A percentile compares a stretch with the other conserved stretches of the same genome.
Conservation (phyloP, 1,284 basidiomycete species). For the Puccinia polysora region DNA sequence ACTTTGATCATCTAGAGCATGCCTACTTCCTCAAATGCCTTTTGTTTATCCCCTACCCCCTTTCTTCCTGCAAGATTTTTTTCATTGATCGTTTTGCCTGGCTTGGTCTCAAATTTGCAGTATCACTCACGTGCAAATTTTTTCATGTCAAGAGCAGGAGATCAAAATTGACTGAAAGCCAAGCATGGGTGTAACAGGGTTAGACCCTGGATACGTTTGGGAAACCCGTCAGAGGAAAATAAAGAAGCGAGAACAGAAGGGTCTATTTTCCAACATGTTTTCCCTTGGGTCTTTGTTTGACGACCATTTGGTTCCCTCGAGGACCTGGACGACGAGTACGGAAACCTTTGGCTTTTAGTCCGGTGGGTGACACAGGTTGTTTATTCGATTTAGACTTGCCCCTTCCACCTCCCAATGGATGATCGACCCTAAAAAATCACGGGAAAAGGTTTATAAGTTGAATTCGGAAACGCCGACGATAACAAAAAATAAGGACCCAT, state of each 20-base stretch:
- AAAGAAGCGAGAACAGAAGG: neutral
- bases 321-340: slow-evolving; percentile 84
- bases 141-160: too few relatives aligned
- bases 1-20: too few relatives aligned
- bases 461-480: neutral
- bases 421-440: slow-evolving; percentile 58
- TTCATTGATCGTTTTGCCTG: too few relatives aligned
- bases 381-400: slow-evolving; percentile 96
- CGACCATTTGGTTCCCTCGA: slow-evolving; percentile 57
- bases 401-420: slow-evolving; percentile 96
- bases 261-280: slow-evolving; percentile 46
- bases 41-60: too few relatives aligned
- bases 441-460: neutral
- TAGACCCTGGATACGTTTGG: too few relatives aligned
- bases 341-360: slow-evolving; percentile 84
- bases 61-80: too few relatives aligned
- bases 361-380: slow-evolving; percentile 82
- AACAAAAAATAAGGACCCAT: too few relatives aligned
- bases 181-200: too few relatives aligned
- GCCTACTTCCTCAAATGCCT: too few relatives aligned
- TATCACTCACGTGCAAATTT: too few relatives aligned
- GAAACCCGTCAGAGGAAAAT: neutral
- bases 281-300: slow-evolving; percentile 52
- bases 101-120: too few relatives aligned
- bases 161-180: too few relatives aligned